phyloP scores from a whole-genome alignment of 176 grass and related monocot genomes.

The Carex littledalei region DNA sequence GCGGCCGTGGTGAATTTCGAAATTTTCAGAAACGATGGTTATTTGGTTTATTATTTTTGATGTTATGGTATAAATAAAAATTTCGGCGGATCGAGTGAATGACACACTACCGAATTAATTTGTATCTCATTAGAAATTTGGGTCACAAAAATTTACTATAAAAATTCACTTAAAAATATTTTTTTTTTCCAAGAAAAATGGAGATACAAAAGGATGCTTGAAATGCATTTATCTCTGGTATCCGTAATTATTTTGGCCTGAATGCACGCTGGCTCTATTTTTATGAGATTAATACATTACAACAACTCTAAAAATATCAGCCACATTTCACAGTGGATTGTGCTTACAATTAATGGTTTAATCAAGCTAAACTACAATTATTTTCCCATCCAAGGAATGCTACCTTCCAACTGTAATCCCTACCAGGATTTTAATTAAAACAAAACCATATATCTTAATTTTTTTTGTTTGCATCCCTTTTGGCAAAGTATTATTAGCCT shows the following conservation, averaged over 20 bases:
- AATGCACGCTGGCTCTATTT: background rate
- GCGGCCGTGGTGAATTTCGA: too few species aligned
- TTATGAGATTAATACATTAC: slow-evolving; percentile 14
- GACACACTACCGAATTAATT: too few species aligned
- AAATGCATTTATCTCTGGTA: background rate
- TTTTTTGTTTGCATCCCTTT: background rate
- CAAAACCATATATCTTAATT: background rate
- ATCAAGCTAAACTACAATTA: slow-evolving; percentile 8
- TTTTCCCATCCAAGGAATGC: slow-evolving; percentile 7
- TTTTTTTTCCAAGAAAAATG: too few species aligned
- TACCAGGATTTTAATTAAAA: background rate
- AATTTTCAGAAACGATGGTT: too few species aligned
- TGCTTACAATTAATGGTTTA: background rate
- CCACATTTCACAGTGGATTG: background rate
- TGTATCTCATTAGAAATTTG: too few species aligned
- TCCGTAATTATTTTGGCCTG: too few species aligned
- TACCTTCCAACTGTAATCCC: slow-evolving; percentile 14
- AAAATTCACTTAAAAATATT: too few species aligned
- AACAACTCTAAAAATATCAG: slow-evolving; percentile 10
- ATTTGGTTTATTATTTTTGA: too few species aligned
- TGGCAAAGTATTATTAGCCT: slow-evolving; percentile 6
- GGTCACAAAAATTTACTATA: too few species aligned
- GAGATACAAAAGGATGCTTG: too few species aligned
- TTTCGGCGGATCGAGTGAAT: too few species aligned
- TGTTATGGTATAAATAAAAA: too few species aligned